Conservation (phyloP, 2,329 filamentous ascomycete species). For the Monosporascus sp. region DNA sequence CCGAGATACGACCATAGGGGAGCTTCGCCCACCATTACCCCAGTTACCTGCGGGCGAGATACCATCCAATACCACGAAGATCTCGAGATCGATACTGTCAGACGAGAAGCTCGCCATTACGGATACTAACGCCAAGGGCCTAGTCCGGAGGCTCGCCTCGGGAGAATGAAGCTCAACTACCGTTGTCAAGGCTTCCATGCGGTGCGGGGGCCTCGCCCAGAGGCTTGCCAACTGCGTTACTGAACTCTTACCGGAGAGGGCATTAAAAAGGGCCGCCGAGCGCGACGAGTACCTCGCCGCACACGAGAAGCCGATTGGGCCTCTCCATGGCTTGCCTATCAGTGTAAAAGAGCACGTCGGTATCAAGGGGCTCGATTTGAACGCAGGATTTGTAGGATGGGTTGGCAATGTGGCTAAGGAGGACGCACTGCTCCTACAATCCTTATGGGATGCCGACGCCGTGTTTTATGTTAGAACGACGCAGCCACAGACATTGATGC, state of each 20-base stretch:
- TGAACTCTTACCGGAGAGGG: conserved; percentile 18
- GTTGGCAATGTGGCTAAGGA: conserved; percentile 37
- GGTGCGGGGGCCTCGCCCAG: conserved; percentile 48
- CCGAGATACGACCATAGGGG: conserved; percentile 38
- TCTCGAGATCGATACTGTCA: conserved; percentile 41
- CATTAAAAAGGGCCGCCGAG: conserved; percentile 16
- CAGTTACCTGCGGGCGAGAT: conserved; percentile 23
- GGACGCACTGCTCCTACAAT: conserved; percentile 42
- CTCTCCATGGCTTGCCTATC: conserved; percentile 30
- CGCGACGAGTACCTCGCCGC: conserved; percentile 16
- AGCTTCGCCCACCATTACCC: conserved; percentile 33
- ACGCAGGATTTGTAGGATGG: conserved; percentile 44
- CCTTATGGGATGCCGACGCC: conserved; percentile 40
- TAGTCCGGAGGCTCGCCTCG: conserved; percentile 36
- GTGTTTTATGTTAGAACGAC: conserved; percentile 49
- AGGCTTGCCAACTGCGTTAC: conserved; percentile 30
- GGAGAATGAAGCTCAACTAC: conserved; percentile 36
- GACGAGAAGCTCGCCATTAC: conserved; percentile 45
- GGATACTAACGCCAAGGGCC: conserved; percentile 35
- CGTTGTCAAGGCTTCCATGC: conserved; percentile 48
- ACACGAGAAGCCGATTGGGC: conserved; percentile 16
- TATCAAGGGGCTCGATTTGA: conserved; percentile 41
- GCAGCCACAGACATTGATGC: conserved; percentile 49
- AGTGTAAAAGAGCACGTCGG: conserved; percentile 48
- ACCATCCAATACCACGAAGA: conserved; percentile 36